Conservation (phyloP, 2,329 filamentous ascomycete species). For the Plenodomus lindquistii region DNA sequence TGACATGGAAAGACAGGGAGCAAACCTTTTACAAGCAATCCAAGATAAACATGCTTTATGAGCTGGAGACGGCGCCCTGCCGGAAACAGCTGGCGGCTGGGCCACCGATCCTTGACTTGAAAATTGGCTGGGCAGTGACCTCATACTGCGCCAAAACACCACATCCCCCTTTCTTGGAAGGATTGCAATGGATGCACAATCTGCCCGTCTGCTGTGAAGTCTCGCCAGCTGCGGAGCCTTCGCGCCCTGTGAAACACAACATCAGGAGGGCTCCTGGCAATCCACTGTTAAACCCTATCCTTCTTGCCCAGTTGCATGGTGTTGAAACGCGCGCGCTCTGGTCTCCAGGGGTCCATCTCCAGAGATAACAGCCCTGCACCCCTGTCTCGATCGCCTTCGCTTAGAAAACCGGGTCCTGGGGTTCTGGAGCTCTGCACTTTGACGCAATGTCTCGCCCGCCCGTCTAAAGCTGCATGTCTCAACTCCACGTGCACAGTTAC, state of each 20-base stretch:
- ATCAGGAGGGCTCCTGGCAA: background rate
- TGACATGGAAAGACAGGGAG: slow-evolving; percentile 10
- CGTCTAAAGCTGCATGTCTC: background rate
- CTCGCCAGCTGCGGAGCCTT: background rate
- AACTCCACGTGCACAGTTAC: background rate
- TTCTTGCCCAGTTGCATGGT: background rate
- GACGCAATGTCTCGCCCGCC: slow-evolving; percentile 12
- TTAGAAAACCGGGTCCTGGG: slow-evolving; percentile 9
- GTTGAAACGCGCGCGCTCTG: slow-evolving; percentile 3
- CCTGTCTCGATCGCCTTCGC: slow-evolving; percentile 18
- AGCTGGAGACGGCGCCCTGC: slow-evolving; percentile 14
- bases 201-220: background rate
- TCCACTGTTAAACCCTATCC: background rate
- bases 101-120: slow-evolving; percentile 22
- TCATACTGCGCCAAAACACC: slow-evolving; percentile 22
- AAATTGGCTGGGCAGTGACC: slow-evolving; percentile 24
- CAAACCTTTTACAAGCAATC: slow-evolving; percentile 9
- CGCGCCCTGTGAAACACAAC: background rate
- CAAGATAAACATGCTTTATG: slow-evolving; percentile 28
- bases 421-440: slow-evolving; percentile 9
- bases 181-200: background rate
- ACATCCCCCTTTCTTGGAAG: slow-evolving; percentile 18
- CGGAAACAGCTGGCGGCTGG: slow-evolving; percentile 15
- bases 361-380: slow-evolving; percentile 6
- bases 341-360: slow-evolving; percentile 2